Conservation (phyloP, 1,284 basidiomycete species). For the Leccinum laetum region DNA sequence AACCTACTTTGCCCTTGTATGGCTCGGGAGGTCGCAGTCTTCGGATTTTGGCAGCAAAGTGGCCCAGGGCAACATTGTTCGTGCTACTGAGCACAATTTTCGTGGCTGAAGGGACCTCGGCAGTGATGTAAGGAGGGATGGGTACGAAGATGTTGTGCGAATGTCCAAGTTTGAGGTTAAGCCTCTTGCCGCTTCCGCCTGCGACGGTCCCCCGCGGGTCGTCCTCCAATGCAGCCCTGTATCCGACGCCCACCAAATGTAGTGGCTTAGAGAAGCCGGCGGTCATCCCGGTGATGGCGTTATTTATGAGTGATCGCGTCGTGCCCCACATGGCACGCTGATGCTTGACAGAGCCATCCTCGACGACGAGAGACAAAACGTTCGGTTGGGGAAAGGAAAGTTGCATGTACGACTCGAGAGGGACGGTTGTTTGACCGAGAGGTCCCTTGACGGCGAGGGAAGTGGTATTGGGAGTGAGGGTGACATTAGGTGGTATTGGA, state of each 20-base stretch:
- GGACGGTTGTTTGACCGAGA: conserved; percentile 70
- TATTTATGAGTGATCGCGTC: conserved; percentile 86
- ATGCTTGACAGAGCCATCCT: conserved; percentile 69
- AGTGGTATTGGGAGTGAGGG: conserved; percentile 53
- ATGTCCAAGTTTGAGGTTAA: conserved; percentile 92
- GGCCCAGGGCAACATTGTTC: conserved; percentile 78
- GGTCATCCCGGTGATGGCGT: conserved; percentile 90
- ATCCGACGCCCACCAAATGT: conserved; percentile 94
- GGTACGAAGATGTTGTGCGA: conserved; percentile 87
- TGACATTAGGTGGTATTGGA: conserved; percentile 65
- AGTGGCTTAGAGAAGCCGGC: conserved; percentile 84
- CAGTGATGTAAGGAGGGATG: conserved; percentile 79
- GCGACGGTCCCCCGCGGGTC: conserved; percentile 70
- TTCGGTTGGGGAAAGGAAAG: conserved; percentile 55
- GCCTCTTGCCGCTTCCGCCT: conserved; percentile 58
- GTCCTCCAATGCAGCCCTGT: conserved; percentile 84
- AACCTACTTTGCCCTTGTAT: conserved; percentile 92
- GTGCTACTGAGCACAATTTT: conserved; percentile 70
- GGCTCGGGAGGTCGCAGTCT: conserved; percentile 91
- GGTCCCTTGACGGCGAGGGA: conserved; percentile 72
- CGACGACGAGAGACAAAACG: conserved; percentile 62
- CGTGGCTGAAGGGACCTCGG: conserved; percentile 68
- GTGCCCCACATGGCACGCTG: conserved; percentile 94
- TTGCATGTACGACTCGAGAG: conserved; percentile 69
- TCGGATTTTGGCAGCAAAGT: conserved; percentile 88